phyloP scores from a whole-genome alignment of 306 rosid species.

The Dalbergia oliveri region DNA sequence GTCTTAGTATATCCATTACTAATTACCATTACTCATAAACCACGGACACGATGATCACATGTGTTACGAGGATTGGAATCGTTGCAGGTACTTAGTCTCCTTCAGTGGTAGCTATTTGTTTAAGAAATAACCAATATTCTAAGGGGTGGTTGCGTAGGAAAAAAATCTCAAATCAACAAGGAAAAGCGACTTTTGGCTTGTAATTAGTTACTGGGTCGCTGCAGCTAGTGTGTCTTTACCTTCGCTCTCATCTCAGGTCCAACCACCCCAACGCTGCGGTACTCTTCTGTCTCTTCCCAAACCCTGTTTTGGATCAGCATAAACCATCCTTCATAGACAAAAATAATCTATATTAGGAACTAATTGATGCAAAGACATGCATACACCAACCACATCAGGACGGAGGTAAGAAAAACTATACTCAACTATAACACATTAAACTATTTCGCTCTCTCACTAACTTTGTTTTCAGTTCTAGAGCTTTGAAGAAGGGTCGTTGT shows the following conservation, averaged over 20 bases:
- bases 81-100: constrained; percentile 67
- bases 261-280: constrained; percentile 50
- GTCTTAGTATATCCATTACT: not conserved
- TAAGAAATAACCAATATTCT: constrained; percentile 54
- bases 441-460: constrained; percentile 3
- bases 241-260: constrained; percentile 52
- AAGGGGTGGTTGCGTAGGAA: constrained; percentile 70
- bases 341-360: constrained; percentile 13
- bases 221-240: constrained; percentile 41
- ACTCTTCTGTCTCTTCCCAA: not conserved
- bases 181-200: constrained; percentile 86
- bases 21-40: not conserved
- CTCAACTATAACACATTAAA: constrained; percentile 30
- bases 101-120: constrained; percentile 60
- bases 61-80: constrained; percentile 27
- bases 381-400: constrained; percentile 45
- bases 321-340: constrained; percentile 34
- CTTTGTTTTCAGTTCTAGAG: constrained; percentile 48
- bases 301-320: constrained; percentile 32
- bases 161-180: constrained; percentile 66
- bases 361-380: not conserved
- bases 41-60: constrained; percentile 29
- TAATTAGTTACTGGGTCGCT: constrained; percentile 84
- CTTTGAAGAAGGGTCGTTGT: constrained; percentile 53
- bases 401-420: constrained; percentile 7